Base-by-base conservation (phyloP, 2,329 filamentous ascomycete genomes). In the Didymella keratinophila region DNA sequence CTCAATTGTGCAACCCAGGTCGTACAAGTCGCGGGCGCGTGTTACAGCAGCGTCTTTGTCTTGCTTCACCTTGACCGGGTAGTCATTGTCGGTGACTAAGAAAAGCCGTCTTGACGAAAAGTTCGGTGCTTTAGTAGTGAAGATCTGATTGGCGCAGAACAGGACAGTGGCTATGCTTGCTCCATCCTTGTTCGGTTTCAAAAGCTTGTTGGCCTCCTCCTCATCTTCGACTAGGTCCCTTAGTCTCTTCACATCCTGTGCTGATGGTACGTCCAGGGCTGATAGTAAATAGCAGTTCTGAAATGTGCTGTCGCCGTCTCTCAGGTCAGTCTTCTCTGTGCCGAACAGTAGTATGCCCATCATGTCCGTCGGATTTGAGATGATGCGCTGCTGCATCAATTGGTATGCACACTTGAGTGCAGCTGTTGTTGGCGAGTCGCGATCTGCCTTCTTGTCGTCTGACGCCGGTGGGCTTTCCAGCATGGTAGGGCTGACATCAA, bases 341-440 rank as follows among this genome's bases (percentile, higher is more conserved):
- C 93, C 93, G 73, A 96, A 99, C 0, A 99, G 82, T 36, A 99
- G 77, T 25, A 99, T 90, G 2, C 94, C 93, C 86, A 99, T 97
- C 91, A 97, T 96, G 62, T 99, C 95, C 71, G 89, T 93, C 1
- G 95, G 95, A 61, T 93, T 94, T 3, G 94, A 94, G 69, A 99
- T 98, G 77, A 99, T 98, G 68, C 95, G 92, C 79, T 98, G 94
- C 79, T 98, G 92, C 92, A 99, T 97, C 52, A 99, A 83, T 71
- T 92, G 87, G 71, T 96, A 96, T 57, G 94, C 95, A 70, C 92
- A 97, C 82, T 97, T 97, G 48, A 99, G 79, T 4, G 95, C 93
- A 16, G 94, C 93, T 51, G 89, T 84, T 0, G 92, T 83, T 4
- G 94, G 88, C 43, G 90, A 93, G 70, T 94, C 91, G 56, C 83